Evolutionary conservation across 768 basidiomycete genomes (phyloP), one percentile per base, ranked within the genome.

Genomic region (Pulveroboletus sp.): DNA sequence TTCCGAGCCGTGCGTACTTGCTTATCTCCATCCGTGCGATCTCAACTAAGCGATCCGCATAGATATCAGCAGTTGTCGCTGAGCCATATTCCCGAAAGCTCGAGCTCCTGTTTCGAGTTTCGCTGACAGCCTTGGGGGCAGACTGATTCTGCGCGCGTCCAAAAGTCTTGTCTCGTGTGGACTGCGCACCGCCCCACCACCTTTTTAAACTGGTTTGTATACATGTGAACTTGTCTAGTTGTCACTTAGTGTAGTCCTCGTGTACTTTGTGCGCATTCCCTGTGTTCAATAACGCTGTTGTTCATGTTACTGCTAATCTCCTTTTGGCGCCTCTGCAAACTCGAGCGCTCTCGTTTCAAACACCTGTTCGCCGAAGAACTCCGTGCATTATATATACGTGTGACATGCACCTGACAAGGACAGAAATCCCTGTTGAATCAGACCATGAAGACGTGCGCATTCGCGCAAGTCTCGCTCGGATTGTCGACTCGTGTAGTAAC

Each of bases 1-100:
- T 65, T 93, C 90, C 47, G 90, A 91, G 62, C 90, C 90, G 90
- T 93, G 63, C 72, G 88, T 81, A n/a, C 7, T 29, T 19, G 53
- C 27, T 52, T 45, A 40, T n/a, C 40, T 46, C 25, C 36, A 25
- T 19, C 37, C 23, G 24, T 40, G 20, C 21, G 24, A 34, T 34
- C 43, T 53, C 42, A 23, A 19, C 45, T 53, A 41, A 59, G 9
- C 44, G 25, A 21, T 52, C 49, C 41, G 27, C 43, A 20, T 42
- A 91, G 90, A 58, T 95, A 94, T 70, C 93, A 97, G 67, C 90
- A 95, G 60, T 65, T 97, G 43, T 88, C 87, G 5, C 76, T 97
- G 50, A 75, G 75, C 29, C 90, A 95, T 60, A 78, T 90, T 37
- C 84, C 86, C 14, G 84, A 89, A 63, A 72, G 75, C 34, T 80